Percentiles rank a stretch among this genome's conserved stretches.
Conservation (phyloP, 352 stramenopile genomes). For the Globisporangium orthogonon region DNA sequence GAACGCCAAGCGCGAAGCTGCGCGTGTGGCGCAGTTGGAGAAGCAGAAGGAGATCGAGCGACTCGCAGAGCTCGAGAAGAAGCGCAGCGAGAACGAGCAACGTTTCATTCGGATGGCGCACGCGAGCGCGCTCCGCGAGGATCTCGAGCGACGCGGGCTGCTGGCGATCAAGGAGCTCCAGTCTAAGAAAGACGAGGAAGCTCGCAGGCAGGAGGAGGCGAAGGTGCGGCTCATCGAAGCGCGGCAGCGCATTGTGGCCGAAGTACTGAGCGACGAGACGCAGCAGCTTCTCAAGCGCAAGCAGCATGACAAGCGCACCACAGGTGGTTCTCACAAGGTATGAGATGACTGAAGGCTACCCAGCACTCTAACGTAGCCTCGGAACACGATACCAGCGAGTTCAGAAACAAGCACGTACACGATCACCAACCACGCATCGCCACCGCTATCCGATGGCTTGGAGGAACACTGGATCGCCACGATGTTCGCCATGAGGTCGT, state of each 20-base stretch:
- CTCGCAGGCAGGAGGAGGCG: conserved; percentile 28
- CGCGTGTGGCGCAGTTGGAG: conserved; percentile 14
- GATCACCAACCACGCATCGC: not conserved
- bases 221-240: conserved; percentile 20
- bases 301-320: not conserved
- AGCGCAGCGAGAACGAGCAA: conserved; percentile 23
- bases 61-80: conserved; percentile 17
- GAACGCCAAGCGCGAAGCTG: conserved; percentile 28
- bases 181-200: conserved; percentile 38
- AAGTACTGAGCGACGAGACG: conserved; percentile 35
- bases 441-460: not conserved
- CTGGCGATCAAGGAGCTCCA: conserved; percentile 36
- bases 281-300: conserved; percentile 22
- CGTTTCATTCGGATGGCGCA: conserved; percentile 19
- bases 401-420: not conserved
- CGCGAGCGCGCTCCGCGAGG: conserved; percentile 24
- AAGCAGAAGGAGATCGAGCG: conserved; percentile 22
- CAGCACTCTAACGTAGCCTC: not conserved
- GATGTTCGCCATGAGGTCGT: conserved; percentile 29
- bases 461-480: conserved; percentile 7
- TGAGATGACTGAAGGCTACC: not conserved
- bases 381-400: not conserved
- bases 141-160: conserved; percentile 30
- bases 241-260: conserved; percentile 23
- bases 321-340: not conserved